Conservation (phyloP, 164 flowering plant genomes). For the Aristolochia californica region DNA sequence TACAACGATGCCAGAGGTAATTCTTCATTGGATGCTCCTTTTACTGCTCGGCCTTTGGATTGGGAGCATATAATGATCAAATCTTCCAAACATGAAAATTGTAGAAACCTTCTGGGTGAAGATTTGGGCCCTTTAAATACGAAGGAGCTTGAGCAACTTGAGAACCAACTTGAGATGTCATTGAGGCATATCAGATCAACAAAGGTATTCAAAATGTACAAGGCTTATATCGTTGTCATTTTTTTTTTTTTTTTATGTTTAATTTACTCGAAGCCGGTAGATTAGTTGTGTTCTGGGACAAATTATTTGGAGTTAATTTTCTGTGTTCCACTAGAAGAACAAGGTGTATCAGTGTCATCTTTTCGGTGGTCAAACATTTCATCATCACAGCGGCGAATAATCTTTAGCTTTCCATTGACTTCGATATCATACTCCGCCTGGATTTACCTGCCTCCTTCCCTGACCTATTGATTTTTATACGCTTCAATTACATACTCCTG, state of each 20-base stretch:
- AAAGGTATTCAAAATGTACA: background rate
- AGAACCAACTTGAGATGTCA: conserved; percentile 35
- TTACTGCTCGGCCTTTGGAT: background rate
- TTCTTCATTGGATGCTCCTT: background rate
- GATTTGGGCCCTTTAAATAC: conserved; percentile 35
- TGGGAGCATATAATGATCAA: background rate
- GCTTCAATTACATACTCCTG: too few relatives aligned
- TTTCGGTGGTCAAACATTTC: too few relatives aligned
- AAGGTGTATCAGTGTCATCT: too few relatives aligned
- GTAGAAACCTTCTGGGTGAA: conserved; percentile 45
- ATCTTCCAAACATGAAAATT: background rate
- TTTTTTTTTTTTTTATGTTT: too few relatives aligned
- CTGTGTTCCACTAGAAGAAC: too few relatives aligned
- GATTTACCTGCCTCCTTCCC: too few relatives aligned
- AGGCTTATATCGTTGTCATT: too few relatives aligned
- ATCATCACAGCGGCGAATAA: too few relatives aligned
- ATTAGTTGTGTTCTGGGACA: background rate
- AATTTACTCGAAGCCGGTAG: background rate
- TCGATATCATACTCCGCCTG: too few relatives aligned
- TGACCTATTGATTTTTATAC: too few relatives aligned
- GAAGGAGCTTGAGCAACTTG: conserved; percentile 50
- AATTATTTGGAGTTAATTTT: too few relatives aligned
- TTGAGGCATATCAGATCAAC: conserved; percentile 28
- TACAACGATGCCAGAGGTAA: conserved; percentile 45
- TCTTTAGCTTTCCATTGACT: too few relatives aligned